Base-by-base conservation (phyloP, 129 eudicot species). In the Centaurea solstitialis region DNA sequence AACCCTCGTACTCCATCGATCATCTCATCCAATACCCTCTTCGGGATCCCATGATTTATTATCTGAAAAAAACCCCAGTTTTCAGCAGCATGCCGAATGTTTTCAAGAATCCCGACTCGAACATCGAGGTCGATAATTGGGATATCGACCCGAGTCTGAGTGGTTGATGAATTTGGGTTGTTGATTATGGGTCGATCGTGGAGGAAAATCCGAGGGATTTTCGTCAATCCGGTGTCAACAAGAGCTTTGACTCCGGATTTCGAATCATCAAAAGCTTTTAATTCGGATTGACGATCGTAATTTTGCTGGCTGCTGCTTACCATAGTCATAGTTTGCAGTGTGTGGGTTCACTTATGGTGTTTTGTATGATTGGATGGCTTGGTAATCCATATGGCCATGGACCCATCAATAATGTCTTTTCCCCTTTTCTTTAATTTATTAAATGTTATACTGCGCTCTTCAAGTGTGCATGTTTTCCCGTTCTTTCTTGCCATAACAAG, bases 41-140 rank as follows among this genome's bases (percentile, higher is more conserved):
- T 76, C 13, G 85, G 89, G 13, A 85, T 80, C 13, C 85, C 88
- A 26, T 26, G 30, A 26, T 26, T 26, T 2, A 26, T 26, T 26
- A 26, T 26, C 30, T 26, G 30, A 2, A 88, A 76, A 76, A 88
- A 88, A 1, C 91, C 89, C 87, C 87, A 85, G 0, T 43, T 82
- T 23, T 79, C 87, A 26, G 82, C 76, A 30, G 88, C 86, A n/a
- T 68, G 67, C 57, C 76, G 41, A 39, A 87, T 67, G 33, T 79
- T n/a, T 3, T 70, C 50, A 3, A 82, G 8, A 11, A 79, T 70
- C 23, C 68, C 71, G 5, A 20, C 13, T 3, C 83, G 75, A 40
- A 26, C 30, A 26, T 72, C 40, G 10, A 86, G 82, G 74, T 86
- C 80, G 5, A 86, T 79, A 69, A 74, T 20, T 11, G 89, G 89